Base-by-base conservation (phyloP, 139 green algal species). In the Asterochloris sp. region DNA sequence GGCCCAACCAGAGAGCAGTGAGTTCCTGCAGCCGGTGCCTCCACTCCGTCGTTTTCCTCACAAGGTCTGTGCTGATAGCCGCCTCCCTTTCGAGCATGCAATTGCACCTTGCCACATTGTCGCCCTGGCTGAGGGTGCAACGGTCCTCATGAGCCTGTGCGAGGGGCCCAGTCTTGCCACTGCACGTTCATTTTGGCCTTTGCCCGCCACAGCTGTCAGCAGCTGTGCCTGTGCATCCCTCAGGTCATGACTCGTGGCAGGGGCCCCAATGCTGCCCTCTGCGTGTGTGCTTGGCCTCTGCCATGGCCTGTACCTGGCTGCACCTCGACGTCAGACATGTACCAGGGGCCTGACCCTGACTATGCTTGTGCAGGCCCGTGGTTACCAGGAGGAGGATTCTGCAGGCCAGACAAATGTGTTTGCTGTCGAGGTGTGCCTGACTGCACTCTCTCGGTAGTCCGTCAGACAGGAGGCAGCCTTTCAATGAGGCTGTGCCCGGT, bases 401-500 rank as follows among this genome's bases (percentile, higher is more conserved):
- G 91, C 91, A 24, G 91, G 90, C 13, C 90, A 94, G 84, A 86
- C 85, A 60, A 94, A 94, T 83, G 91, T 94, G 14, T 94, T 94
- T 76, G 89, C 89, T 54, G 88, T 92, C 13, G 81, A 84, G 81
- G 81, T 84, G 16, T 61, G 29, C 17, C 38, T 6, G 4, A 54
- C 38, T 54, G 38, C 38, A 54, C 73, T 77, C 38, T 54, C 4
- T 54, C 6, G 38, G 38, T 54, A 2, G 38, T 6, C 38, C 38
- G 6, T 2, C 38, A 54, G 38, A n/a, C 38, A 54, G 38, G 38
- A 54, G 6, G 6, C 38, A 54, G 6, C 38, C 2, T 54, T 54
- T 54, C 6, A 6, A 54, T 54, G 4, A 54, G 38, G 38, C 38
- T 54, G 38, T 54, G 38, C 38, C 38, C 38, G 6, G 38, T 54